A percentile compares a stretch with the other conserved stretches of the same genome.
phyloP scores from a whole-genome alignment of 768 basidiomycete species.

The Holtermannia corniformis region DNA sequence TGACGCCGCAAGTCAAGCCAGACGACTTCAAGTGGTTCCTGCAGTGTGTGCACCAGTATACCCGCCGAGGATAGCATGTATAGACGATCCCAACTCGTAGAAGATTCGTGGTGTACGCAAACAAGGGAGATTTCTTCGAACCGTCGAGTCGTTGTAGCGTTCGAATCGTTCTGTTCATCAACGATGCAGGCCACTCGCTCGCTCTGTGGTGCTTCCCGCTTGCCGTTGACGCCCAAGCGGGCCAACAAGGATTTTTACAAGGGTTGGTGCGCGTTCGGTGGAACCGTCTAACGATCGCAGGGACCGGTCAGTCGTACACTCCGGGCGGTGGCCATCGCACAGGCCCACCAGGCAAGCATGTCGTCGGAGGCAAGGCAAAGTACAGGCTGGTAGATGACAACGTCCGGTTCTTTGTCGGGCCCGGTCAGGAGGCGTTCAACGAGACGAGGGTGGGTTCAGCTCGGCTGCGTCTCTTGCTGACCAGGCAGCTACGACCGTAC shows the following conservation, averaged over 20 bases:
- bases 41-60: slow-evolving; percentile 52
- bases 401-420: slow-evolving; percentile 75
- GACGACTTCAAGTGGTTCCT: slow-evolving; percentile 88
- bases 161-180: neutral
- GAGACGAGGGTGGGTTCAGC: slow-evolving; percentile 24
- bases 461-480: slow-evolving; percentile 1
- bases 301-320: slow-evolving; percentile 70
- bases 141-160: neutral
- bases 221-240: slow-evolving; percentile 70
- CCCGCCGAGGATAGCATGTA: slow-evolving; percentile 7
- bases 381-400: slow-evolving; percentile 72
- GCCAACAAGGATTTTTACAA: slow-evolving; percentile 98
- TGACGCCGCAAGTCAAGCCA: slow-evolving; percentile 89
- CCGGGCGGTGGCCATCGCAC: slow-evolving; percentile 72
- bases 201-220: slow-evolving; percentile 54
- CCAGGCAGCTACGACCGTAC: slow-evolving; percentile 26
- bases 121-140: neutral
- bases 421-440: slow-evolving; percentile 40
- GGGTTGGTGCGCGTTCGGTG: slow-evolving; percentile 48
- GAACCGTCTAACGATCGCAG: slow-evolving; percentile 42
- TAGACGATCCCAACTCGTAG: no score
- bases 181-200: slow-evolving; percentile 30
- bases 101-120: no score
- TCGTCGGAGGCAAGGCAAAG: slow-evolving; percentile 60
- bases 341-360: slow-evolving; percentile 78